Conservation (phyloP, 768 basidiomycete genomes). For the Leucogyrophana mollusca region DNA sequence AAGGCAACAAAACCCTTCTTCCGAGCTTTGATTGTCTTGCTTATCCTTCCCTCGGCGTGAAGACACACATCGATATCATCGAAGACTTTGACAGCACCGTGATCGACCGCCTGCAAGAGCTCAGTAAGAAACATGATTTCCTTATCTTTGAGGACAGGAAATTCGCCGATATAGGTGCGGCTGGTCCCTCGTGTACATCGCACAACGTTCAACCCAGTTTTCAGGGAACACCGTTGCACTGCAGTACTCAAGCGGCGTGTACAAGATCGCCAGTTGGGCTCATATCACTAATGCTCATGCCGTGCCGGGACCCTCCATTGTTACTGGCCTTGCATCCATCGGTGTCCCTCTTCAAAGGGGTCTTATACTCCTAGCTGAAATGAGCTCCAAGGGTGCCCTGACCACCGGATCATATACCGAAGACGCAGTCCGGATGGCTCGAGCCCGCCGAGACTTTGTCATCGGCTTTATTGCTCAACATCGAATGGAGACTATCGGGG, state of each 20-base stretch:
- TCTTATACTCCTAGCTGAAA: slow-evolving; percentile 90
- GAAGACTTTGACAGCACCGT: slow-evolving; percentile 83
- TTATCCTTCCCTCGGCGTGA: slow-evolving; percentile 24
- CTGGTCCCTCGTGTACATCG: neutral
- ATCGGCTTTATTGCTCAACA: slow-evolving; percentile 94
- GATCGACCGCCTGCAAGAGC: slow-evolving; percentile 63
- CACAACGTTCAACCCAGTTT: slow-evolving; percentile 2
- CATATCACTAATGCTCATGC: slow-evolving; percentile 97
- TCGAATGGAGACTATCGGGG: slow-evolving; percentile 71
- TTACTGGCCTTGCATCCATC: slow-evolving; percentile 85
- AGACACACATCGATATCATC: slow-evolving; percentile 97
- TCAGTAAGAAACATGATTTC: slow-evolving; percentile 85
- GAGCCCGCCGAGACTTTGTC: slow-evolving; percentile 79
- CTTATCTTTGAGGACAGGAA: slow-evolving; percentile 98
- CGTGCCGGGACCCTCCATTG: slow-evolving; percentile 92
- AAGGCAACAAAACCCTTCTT: slow-evolving; percentile 57
- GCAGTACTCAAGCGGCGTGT: slow-evolving; percentile 90
- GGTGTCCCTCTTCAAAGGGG: slow-evolving; percentile 85
- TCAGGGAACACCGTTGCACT: slow-evolving; percentile 93
- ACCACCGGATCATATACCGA: slow-evolving; percentile 83
- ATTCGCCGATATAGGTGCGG: slow-evolving; percentile 95
- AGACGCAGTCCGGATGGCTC: slow-evolving; percentile 85
- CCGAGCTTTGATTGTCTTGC: slow-evolving; percentile 11
- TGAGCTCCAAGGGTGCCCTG: slow-evolving; percentile 89
- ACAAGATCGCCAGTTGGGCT: slow-evolving; percentile 94